Evolutionary conservation across 129 eudicot genomes (phyloP), one percentile per base, ranked within the genome.

Genomic region (Lonicera japonica): DNA sequence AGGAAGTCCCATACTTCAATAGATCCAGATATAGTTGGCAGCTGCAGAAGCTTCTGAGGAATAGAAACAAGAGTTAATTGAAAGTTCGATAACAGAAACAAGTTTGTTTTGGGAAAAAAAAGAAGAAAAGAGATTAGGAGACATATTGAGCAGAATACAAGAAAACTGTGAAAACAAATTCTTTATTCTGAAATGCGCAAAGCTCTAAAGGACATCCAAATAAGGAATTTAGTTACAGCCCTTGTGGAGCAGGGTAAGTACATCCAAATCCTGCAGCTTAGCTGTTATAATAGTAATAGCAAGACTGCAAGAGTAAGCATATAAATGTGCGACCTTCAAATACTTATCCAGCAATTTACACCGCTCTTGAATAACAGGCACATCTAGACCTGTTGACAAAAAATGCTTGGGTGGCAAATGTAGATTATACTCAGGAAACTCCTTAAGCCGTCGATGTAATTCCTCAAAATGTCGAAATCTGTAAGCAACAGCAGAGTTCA

Each of bases 1-100:
- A 94, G 95, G 62, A 94, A 94, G 74, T 94, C 99, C 99, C 99
- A 94, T 62, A 94, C 96, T 85, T 94, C 99, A 64, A 94, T 94
- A n/a, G 95, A 88, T 70, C 85, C 85, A 40, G 99, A 82, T 72
- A 88, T 66, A 57, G 92, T 82, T 70, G 99, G 95, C 19, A 83
- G 78, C 80, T 76, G 96, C 89, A 94, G 67, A 79, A 94, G 96
- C 55, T 73, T 86, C 99, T 94, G 87, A 21, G n/a, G 21, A 69
- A 72, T 14, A 63, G 75, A 47, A 65, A 65, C 48, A 71, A 29
- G 41, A 76, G n/a, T 76, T 9, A 13, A 63, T 34, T 14, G 21
- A 23, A 58, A 69, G 21, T 10, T 29, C 14, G 18, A 56, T 25
- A 59, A 40, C 25, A 48, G 41, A 21, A 47, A 15, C 39, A 66